Evolutionary conservation across 2,329 filamentous ascomycete genomes (phyloP).

Genomic region (Elsinoe arachidis): DNA sequence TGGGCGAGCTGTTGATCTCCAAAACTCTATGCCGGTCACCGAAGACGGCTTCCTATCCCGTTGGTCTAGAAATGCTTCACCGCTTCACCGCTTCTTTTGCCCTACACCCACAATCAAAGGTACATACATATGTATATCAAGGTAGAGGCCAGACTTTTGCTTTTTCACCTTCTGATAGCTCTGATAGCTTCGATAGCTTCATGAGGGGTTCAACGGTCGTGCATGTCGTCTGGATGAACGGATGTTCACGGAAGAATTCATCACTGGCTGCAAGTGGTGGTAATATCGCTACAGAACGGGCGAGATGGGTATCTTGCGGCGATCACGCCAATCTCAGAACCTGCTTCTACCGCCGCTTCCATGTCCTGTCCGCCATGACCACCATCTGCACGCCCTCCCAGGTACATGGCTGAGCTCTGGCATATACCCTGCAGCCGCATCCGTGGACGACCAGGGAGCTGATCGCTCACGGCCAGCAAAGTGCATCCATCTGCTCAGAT

Average conservation of each 20-base stretch:
- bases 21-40: conserved; percentile 2
- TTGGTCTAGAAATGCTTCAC: conserved; percentile 5
- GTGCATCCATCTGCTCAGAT: neutral
- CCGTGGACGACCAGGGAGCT: neutral
- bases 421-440: conserved; percentile 2
- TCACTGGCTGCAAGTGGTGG: neutral
- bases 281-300: neutral
- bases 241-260: neutral
- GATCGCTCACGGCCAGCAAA: neutral
- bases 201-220: neutral
- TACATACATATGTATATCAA: neutral
- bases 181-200: neutral
- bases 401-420: conserved; percentile 1
- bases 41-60: neutral
- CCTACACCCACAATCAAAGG: conserved; percentile 1
- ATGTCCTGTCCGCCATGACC: neutral
- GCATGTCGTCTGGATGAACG: neutral
- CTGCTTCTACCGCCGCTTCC: neutral
- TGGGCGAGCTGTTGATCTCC: neutral
- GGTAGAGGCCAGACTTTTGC: neutral
- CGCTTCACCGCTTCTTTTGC: neutral
- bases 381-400: neutral
- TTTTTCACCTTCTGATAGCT: neutral
- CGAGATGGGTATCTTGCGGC: neutral
- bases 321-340: neutral